Evolutionary conservation across 2,329 filamentous ascomycete genomes (phyloP).

Genomic region (Claviceps sp.): DNA sequence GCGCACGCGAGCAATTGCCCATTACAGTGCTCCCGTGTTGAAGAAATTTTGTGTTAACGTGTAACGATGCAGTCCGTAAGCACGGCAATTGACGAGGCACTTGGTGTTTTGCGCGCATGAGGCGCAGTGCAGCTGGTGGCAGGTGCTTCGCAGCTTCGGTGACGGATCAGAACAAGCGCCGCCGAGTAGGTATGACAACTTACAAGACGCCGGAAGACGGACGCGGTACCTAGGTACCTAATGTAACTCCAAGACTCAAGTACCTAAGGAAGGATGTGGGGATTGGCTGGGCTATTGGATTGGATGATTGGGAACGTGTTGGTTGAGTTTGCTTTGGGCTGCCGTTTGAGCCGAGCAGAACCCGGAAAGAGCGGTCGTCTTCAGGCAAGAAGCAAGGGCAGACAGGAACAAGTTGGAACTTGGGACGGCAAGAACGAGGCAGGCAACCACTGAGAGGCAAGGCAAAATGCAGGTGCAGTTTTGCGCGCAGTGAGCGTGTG

Average conservation of each 20-base stretch:
- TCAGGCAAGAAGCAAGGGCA: background rate
- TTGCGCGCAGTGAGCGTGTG: no score
- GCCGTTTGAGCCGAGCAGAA: constrained; percentile 2
- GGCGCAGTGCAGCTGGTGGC: background rate
- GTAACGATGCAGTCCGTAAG: background rate
- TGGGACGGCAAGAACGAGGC: background rate
- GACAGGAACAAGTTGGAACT: background rate
- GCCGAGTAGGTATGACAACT: background rate
- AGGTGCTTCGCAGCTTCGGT: background rate
- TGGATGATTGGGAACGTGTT: background rate
- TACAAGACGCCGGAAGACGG: background rate
- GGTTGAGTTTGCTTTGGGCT: no score
- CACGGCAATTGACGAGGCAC: background rate
- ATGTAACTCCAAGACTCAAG: background rate
- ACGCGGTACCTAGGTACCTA: background rate
- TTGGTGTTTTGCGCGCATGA: background rate
- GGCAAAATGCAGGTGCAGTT: background rate
- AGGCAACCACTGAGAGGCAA: background rate
- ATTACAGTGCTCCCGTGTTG: background rate
- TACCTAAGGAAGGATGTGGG: background rate
- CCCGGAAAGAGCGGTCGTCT: background rate
- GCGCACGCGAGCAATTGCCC: constrained; percentile 9
- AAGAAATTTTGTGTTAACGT: no score
- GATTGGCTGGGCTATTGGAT: constrained; percentile 1
- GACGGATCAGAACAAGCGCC: background rate